phyloP scores from a whole-genome alignment of 495 filamentous ascomycete genomes.

The Lasiosphaeria miniovina region DNA sequence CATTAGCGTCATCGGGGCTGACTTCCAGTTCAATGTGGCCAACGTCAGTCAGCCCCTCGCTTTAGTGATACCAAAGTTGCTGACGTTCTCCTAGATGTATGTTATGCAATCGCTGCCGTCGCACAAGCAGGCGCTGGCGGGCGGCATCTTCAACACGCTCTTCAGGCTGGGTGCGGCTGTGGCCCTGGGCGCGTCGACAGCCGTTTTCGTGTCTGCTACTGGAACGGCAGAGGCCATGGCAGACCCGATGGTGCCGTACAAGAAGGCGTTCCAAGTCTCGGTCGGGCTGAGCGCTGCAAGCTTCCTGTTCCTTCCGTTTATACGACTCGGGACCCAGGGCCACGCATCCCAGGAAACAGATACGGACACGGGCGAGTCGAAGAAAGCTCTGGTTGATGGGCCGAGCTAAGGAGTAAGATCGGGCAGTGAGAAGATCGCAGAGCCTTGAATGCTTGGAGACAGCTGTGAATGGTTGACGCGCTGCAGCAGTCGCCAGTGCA shows the following conservation, averaged over 20 bases:
- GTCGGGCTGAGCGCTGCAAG: conserved; percentile 50
- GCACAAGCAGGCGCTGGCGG: conserved; percentile 55
- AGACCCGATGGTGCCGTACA: conserved; percentile 40
- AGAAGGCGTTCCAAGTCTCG: conserved; percentile 53
- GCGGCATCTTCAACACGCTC: conserved; percentile 58
- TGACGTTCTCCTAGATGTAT: conserved; percentile 42
- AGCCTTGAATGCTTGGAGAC: not conserved
- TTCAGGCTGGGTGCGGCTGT: conserved; percentile 50
- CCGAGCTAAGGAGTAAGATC: not conserved
- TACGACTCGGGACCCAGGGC: conserved; percentile 44
- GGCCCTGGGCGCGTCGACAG: conserved; percentile 53
- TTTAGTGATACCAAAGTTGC: not conserved
- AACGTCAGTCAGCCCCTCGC: conserved; percentile 43
- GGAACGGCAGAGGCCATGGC: conserved; percentile 30
- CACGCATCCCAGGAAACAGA: conserved; percentile 25
- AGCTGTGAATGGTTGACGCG: too few relatives aligned
- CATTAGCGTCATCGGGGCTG: conserved; percentile 53
- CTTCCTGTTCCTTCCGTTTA: conserved; percentile 39
- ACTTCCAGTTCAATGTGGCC: conserved; percentile 60
- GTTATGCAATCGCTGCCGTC: conserved; percentile 52
- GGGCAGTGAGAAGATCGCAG: not conserved
- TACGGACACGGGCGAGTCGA: not conserved
- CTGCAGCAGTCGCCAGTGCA: too few relatives aligned
- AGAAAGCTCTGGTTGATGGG: not conserved
- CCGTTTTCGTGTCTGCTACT: conserved; percentile 40